Evolutionary conservation across 2,329 filamentous ascomycete genomes (phyloP).

Genomic region (Aspergillus glaucus): DNA sequence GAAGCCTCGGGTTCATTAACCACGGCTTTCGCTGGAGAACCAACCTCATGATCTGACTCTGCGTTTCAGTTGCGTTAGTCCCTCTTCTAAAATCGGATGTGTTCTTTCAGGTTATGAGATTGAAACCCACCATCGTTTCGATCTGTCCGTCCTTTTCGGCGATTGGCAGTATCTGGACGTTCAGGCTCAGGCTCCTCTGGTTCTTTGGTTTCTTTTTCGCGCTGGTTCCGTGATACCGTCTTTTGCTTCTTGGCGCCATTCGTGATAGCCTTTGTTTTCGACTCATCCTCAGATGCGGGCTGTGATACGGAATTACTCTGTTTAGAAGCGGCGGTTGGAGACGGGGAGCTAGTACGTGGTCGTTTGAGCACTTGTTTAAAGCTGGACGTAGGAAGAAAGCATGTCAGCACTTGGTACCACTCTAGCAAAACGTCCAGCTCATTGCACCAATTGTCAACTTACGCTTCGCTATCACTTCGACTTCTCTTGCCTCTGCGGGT

Average conservation of each 20-base stretch:
- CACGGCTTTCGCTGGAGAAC: constrained; percentile 45
- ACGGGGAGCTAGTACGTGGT: constrained; percentile 74
- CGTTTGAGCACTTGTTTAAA: constrained; percentile 68
- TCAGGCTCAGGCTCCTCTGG: constrained; percentile 63
- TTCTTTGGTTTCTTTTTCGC: constrained; percentile 43
- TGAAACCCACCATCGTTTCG: constrained; percentile 65
- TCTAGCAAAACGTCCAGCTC: constrained; percentile 10
- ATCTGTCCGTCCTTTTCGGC: constrained; percentile 76
- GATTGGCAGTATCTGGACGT: constrained; percentile 66
- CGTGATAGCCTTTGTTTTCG: constrained; percentile 32
- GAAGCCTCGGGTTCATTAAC: constrained; percentile 34
- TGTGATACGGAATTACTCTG: constrained; percentile 41
- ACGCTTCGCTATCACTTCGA: constrained; percentile 93
- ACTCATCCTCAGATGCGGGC: constrained; percentile 61
- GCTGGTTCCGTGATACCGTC: constrained; percentile 48
- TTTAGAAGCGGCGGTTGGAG: constrained; percentile 53
- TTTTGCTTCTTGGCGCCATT: constrained; percentile 54
- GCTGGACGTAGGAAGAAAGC: constrained; percentile 42
- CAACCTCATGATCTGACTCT: constrained; percentile 69
- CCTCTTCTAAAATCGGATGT: neutral
- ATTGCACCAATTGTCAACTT: constrained; percentile 38
- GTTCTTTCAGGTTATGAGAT: neutral
- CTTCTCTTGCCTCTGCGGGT: constrained; percentile 70
- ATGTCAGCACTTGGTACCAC: constrained; percentile 18
- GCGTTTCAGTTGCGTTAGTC: constrained; percentile 26